Percentiles rank a stretch among this genome's conserved stretches.
Evolutionary conservation across 1,139 yeast species (phyloP).

Genomic region (Scheffersomyces stambukii): DNA sequence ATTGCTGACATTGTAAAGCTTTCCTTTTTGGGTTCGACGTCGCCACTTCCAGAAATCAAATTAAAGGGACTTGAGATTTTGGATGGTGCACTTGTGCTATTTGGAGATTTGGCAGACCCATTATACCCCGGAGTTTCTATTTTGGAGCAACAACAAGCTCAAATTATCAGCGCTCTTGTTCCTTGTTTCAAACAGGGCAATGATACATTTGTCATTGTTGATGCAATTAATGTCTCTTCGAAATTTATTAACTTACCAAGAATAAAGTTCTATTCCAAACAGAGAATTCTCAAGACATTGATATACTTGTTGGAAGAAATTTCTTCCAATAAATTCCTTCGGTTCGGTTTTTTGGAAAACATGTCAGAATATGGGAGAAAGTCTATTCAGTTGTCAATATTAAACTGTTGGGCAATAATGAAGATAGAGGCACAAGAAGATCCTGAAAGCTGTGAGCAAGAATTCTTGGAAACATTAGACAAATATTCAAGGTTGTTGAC

Average conservation of each 20-base stretch:
- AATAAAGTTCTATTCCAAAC: conserved; percentile 47
- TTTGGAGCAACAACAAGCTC: conserved; percentile 92
- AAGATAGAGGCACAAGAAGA: conserved; percentile 45
- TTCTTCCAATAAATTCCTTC: conserved; percentile 39
- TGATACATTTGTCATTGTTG: conserved; percentile 68
- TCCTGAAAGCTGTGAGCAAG: conserved; percentile 30
- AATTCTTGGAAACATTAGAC: conserved; percentile 41
- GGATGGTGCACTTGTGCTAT: conserved; percentile 33
- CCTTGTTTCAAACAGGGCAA: conserved; percentile 83
- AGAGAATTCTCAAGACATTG: conserved; percentile 65
- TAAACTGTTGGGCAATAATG: conserved; percentile 88
- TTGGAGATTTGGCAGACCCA: conserved; percentile 68
- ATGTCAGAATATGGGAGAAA: conserved; percentile 54
- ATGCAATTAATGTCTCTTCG: conserved; percentile 77
- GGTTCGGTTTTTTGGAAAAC: conserved; percentile 40
- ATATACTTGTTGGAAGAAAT: conserved; percentile 65
- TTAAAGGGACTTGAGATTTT: conserved; percentile 64
- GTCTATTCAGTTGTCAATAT: conserved; percentile 63
- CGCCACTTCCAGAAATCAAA: conserved; percentile 59
- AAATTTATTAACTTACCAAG: conserved; percentile 57
- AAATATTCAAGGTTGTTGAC: conserved; percentile 59
- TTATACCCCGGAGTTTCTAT: conserved; percentile 68
- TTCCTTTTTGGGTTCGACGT: conserved; percentile 82
- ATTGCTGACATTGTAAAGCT: conserved; percentile 73
- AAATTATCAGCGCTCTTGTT: conserved; percentile 81